phyloP scores from a whole-genome alignment of 805 yeast genomes.

The Millerozyma miso region DNA sequence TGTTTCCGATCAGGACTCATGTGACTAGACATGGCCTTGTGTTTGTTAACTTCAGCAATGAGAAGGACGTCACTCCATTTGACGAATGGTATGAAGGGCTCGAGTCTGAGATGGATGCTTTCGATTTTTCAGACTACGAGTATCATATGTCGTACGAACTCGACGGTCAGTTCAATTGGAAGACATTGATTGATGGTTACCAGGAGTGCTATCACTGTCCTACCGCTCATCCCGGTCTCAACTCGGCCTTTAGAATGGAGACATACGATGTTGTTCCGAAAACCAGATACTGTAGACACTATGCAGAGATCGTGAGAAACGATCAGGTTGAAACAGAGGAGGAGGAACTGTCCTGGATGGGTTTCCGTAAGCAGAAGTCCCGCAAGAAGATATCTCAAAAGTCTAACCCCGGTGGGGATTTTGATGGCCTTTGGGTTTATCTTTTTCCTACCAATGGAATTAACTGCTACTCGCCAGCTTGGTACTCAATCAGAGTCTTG shows the following conservation, averaged over 20 bases:
- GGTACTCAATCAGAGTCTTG: slow-evolving; percentile 59
- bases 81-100: slow-evolving; percentile 52
- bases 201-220: slow-evolving; percentile 69
- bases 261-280: slow-evolving; percentile 63
- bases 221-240: slow-evolving; percentile 61
- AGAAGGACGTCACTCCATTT: slow-evolving; percentile 44
- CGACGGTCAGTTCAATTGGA: slow-evolving; percentile 64
- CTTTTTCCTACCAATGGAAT: slow-evolving; percentile 57
- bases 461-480: slow-evolving; percentile 64
- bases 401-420: slow-evolving; percentile 54
- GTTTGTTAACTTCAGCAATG: slow-evolving; percentile 48
- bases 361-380: slow-evolving; percentile 36
- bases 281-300: slow-evolving; percentile 57
- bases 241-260: slow-evolving; percentile 55
- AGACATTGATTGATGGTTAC: slow-evolving; percentile 63
- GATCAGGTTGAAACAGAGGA: slow-evolving; percentile 24
- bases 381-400: slow-evolving; percentile 1
- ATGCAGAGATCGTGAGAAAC: slow-evolving; percentile 39
- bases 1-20: slow-evolving; percentile 52
- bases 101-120: slow-evolving; percentile 50
- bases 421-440: slow-evolving; percentile 62
- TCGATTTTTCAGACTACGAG: slow-evolving; percentile 57
- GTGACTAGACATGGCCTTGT: slow-evolving; percentile 54
- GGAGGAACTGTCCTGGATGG: slow-evolving; percentile 48
- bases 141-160: slow-evolving; percentile 62